Evolutionary conservation across 306 rosid genomes (phyloP).

Genomic region (Quercus berberidifolia): DNA sequence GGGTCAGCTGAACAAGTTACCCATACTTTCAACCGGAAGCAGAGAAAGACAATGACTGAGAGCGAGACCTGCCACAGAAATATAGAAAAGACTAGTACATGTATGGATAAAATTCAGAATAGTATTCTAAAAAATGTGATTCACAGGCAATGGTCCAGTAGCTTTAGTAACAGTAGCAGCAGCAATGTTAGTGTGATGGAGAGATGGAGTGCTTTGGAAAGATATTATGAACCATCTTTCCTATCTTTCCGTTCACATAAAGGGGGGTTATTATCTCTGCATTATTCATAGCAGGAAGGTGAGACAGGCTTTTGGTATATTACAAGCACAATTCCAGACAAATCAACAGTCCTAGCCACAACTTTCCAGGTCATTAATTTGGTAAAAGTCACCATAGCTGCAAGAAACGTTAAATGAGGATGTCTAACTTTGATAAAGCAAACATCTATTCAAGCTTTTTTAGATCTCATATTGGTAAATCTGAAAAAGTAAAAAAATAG

Average conservation of each 20-base stretch:
- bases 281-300: conserved; percentile 60
- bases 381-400: conserved; percentile 26
- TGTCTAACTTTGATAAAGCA: conserved; percentile 13
- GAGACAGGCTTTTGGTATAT: conserved; percentile 38
- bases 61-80: conserved; percentile 24
- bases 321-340: conserved; percentile 69
- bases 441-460: neutral
- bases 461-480: neutral
- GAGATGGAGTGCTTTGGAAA: neutral
- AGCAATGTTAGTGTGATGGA: neutral
- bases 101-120: neutral
- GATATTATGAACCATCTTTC: conserved; percentile 74
- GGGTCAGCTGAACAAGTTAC: conserved; percentile 15
- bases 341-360: conserved; percentile 61
- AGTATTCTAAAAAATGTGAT: neutral
- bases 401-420: conserved; percentile 17
- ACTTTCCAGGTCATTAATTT: conserved; percentile 80
- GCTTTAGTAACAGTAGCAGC: conserved; percentile 4
- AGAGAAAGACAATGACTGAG: too few relatives aligned
- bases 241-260: conserved; percentile 51
- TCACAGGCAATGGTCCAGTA: neutral
- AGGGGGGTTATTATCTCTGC: conserved; percentile 55
- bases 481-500: neutral
- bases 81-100: conserved; percentile 23
- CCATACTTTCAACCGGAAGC: neutral